Base-by-base conservation (phyloP, 768 basidiomycete species). In the Filobasidium wieringae region DNA sequence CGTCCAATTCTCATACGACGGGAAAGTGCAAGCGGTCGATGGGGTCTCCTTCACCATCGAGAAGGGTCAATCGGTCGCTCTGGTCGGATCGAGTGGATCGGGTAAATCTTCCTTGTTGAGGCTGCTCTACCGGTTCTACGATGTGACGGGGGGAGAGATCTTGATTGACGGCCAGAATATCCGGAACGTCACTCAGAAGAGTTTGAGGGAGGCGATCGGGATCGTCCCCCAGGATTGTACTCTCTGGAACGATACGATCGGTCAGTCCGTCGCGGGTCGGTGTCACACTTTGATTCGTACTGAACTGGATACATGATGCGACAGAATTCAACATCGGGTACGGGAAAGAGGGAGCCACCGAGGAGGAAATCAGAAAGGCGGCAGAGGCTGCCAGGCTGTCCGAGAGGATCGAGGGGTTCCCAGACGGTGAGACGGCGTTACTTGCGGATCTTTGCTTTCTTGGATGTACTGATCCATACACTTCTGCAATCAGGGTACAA, bases 41-140 rank as follows among this genome's bases (percentile, higher is more conserved):
- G 81, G 81, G 30, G 80, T 96, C 36, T 87, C 85, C 1, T 96
- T 96, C 79, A 86, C 81, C 65, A 84, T 96, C 19, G 86, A 87
- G 0, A 87, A 85, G 68, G 86, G 87, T 4, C 82, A 84, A 4
- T 84, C 87, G 14, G 90, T 95, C 19, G 93, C 92, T 0, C 80
- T 96, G 22, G 88, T 97, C 14, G 58, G 64, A 27, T 54, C 53
- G 27, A 57, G 50, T 22, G 58, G 51, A n/a, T 53, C 53, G 26
- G 84, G 88, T 12, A 92, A 89, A 72, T 67, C 62, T 17, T 72
- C 72, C 0, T 83, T 89, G 55, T 74, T 89, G 51, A 84, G 88
- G n/a, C 78, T 92, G 29, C 77, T 97, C 15, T 95, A 88, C 73
- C 80, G 91, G 22, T 90, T 97, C 76, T 95, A 96, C 71, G 91